phyloP scores from a whole-genome alignment of 257 asterid species.

The Solanum sejunctum region DNA sequence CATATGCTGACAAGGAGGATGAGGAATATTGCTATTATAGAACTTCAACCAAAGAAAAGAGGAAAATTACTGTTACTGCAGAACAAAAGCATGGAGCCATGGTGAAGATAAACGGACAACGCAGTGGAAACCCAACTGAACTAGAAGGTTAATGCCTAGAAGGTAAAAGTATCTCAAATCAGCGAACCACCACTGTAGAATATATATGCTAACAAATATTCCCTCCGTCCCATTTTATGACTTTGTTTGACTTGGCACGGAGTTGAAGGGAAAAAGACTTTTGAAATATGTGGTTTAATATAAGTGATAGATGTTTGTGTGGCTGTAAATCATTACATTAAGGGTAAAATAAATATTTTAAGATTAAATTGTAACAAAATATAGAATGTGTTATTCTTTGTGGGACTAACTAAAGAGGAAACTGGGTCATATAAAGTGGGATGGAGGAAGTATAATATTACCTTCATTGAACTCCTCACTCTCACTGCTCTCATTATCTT shows the following conservation, averaged over 20 bases:
- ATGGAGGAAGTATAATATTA: constrained; percentile 10
- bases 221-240: neutral
- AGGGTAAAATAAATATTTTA: too few species aligned
- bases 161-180: neutral
- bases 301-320: too few species aligned
- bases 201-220: neutral
- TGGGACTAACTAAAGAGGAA: neutral
- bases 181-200: neutral
- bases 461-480: constrained; percentile 72
- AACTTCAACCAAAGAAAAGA: neutral
- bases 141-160: neutral
- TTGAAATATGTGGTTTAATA: neutral
- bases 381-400: neutral
- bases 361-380: too few species aligned
- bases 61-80: neutral
- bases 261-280: too few species aligned
- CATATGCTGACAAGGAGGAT: neutral
- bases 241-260: neutral
- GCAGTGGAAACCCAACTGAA: neutral
- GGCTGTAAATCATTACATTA: neutral
- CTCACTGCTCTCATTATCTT: constrained; percentile 25
- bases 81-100: neutral
- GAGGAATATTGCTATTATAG: neutral
- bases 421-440: neutral
- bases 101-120: neutral